A percentile compares a stretch with the other conserved stretches of the same genome.
These are phyloP conservation scores for Mycena olivaceomarginata DNA, from an alignment of 768 basidiomycete genomes.

Conservation along the genomic window DNA sequence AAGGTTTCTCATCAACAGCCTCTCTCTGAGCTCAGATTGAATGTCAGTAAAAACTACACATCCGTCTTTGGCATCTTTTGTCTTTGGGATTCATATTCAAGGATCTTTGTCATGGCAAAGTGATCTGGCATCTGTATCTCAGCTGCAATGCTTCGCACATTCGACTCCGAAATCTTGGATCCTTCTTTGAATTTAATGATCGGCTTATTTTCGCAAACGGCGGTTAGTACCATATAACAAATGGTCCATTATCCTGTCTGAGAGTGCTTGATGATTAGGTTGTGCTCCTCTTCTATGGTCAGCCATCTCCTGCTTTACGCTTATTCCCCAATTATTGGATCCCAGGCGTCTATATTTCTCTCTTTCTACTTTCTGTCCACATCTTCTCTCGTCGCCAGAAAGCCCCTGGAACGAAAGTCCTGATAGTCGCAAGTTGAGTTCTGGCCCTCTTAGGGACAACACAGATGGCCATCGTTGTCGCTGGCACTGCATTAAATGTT, in stretches of 20 bases:
- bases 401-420: background rate
- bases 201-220: background rate
- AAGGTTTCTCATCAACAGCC: too few species aligned
- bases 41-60: too few species aligned
- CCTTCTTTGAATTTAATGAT: background rate
- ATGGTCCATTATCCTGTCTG: background rate
- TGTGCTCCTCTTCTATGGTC: background rate
- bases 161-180: background rate
- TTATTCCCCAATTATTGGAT: too few species aligned
- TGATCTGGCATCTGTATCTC: too few species aligned
- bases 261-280: background rate
- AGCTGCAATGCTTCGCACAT: background rate
- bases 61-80: too few species aligned
- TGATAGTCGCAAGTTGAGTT: background rate
- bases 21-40: too few species aligned
- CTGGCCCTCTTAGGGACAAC: background rate
- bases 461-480: background rate
- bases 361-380: background rate
- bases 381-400: background rate
- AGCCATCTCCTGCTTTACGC: too few species aligned
- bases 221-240: background rate
- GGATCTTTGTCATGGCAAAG: too few species aligned
- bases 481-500: background rate
- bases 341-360: background rate
- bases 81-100: too few species aligned